Conservation (phyloP, 371 early-diverging fungal genomes). For the Mucor piriformis region DNA sequence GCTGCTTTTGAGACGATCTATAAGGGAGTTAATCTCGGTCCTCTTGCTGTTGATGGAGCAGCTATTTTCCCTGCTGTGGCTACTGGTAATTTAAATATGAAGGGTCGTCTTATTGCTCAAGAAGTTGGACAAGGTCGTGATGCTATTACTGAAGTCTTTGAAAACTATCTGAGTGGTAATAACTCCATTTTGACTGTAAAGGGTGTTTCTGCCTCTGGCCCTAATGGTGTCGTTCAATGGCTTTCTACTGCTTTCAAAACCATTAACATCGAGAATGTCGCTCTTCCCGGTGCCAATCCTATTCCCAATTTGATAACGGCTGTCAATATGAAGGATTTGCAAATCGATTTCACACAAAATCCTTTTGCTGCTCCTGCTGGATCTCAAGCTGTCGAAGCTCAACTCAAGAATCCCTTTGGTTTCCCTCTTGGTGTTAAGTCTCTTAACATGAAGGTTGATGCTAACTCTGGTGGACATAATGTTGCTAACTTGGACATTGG, state of each 20-base stretch:
- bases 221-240: slow-evolving; percentile 59
- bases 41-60: slow-evolving; percentile 39
- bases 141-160: slow-evolving; percentile 56
- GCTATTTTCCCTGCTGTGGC: slow-evolving; percentile 44
- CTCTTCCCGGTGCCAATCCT: slow-evolving; percentile 48
- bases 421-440: slow-evolving; percentile 59
- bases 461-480: slow-evolving; percentile 33
- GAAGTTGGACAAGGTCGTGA: slow-evolving; percentile 43
- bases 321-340: slow-evolving; percentile 52
- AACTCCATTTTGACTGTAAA: slow-evolving; percentile 45
- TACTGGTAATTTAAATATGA: slow-evolving; percentile 40
- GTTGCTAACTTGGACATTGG: slow-evolving; percentile 56
- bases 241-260: slow-evolving; percentile 56
- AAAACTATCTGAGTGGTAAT: slow-evolving; percentile 49
- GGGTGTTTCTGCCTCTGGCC: slow-evolving; percentile 56
- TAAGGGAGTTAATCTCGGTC: slow-evolving; percentile 38
- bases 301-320: slow-evolving; percentile 44
- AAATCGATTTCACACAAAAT: slow-evolving; percentile 57
- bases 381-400: slow-evolving; percentile 52
- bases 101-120: slow-evolving; percentile 59
- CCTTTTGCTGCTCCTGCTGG: slow-evolving; percentile 53
- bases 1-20: slow-evolving; percentile 39
- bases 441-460: slow-evolving; percentile 51
- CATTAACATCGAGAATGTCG: slow-evolving; percentile 50
- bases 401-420: slow-evolving; percentile 60